Conservation (phyloP, 768 basidiomycete species). For the Lyophyllum semitale region DNA sequence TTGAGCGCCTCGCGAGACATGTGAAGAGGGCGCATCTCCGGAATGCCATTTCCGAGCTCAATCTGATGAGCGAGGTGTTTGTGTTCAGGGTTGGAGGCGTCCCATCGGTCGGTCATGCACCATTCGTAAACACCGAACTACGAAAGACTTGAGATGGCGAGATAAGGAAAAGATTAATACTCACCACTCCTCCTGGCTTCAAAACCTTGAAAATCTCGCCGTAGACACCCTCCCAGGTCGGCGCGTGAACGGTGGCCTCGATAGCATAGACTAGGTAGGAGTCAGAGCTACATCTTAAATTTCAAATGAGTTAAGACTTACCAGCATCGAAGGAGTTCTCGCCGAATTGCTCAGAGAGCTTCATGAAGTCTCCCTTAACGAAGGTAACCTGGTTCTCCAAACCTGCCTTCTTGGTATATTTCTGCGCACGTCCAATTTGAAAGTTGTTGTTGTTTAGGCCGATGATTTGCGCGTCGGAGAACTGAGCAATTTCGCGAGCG, state of each 20-base stretch:
- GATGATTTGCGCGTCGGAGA: constrained; percentile 81
- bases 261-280: constrained; percentile 81
- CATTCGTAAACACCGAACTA: constrained; percentile 99
- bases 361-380: constrained; percentile 97
- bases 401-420: constrained; percentile 77
- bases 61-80: constrained; percentile 89
- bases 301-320: constrained; percentile 32
- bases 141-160: constrained; percentile 3
- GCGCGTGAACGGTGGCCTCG: constrained; percentile 97
- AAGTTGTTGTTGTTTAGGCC: constrained; percentile 97
- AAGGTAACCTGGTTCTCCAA: constrained; percentile 79
- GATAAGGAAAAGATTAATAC: constrained; percentile 28
- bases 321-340: constrained; percentile 94
- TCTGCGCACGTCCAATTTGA: constrained; percentile 85
- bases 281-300: neutral
- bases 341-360: constrained; percentile 87
- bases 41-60: constrained; percentile 95
- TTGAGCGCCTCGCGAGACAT: constrained; percentile 75
- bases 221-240: constrained; percentile 94
- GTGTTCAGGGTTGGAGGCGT: constrained; percentile 82
- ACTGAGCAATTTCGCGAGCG: constrained; percentile 91
- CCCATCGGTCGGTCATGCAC: constrained; percentile 97
- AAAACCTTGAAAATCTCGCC: constrained; percentile 90
- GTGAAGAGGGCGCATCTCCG: constrained; percentile 87
- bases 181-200: constrained; percentile 92